Percentiles rank a stretch among this genome's conserved stretches.
These are phyloP conservation scores for Candida methanosorbosa DNA, from an alignment of 805 yeast species.

Conservation along the genomic window DNA sequence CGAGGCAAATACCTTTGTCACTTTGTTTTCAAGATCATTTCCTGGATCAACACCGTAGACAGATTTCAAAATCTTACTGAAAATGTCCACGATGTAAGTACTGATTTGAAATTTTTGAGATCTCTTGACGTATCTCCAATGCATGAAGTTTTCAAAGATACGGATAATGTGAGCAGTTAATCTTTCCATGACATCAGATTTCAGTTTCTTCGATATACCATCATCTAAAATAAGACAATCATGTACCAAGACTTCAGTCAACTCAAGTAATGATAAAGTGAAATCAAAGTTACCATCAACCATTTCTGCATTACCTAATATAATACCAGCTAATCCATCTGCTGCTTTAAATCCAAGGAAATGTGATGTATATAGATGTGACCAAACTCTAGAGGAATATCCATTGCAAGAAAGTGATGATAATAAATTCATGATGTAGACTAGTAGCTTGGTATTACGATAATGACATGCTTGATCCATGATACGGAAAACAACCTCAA, in stretches of 20 bases:
- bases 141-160: slow-evolving; percentile 64
- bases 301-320: slow-evolving; percentile 67
- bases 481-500: slow-evolving; percentile 55
- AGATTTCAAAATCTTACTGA: slow-evolving; percentile 43
- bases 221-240: slow-evolving; percentile 36
- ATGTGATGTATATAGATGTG: slow-evolving; percentile 59
- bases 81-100: slow-evolving; percentile 40
- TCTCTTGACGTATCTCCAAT: slow-evolving; percentile 55
- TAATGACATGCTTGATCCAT: slow-evolving; percentile 60
- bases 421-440: slow-evolving; percentile 41
- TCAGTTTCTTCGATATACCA: slow-evolving; percentile 29
- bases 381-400: slow-evolving; percentile 69
- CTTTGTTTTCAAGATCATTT: slow-evolving; percentile 26
- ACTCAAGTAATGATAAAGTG: slow-evolving; percentile 48
- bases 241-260: slow-evolving; percentile 44
- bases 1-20: slow-evolving; percentile 40
- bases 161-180: slow-evolving; percentile 50
- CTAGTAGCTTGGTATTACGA: slow-evolving; percentile 37
- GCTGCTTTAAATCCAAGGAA: slow-evolving; percentile 53
- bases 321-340: slow-evolving; percentile 53
- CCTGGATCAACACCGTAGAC: slow-evolving; percentile 45
- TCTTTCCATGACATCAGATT: slow-evolving; percentile 46
- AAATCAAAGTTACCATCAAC: slow-evolving; percentile 59
- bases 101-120: slow-evolving; percentile 59
- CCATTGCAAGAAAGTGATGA: slow-evolving; percentile 33